Conservation (phyloP, 768 basidiomycete species). For the Russula foetens region DNA sequence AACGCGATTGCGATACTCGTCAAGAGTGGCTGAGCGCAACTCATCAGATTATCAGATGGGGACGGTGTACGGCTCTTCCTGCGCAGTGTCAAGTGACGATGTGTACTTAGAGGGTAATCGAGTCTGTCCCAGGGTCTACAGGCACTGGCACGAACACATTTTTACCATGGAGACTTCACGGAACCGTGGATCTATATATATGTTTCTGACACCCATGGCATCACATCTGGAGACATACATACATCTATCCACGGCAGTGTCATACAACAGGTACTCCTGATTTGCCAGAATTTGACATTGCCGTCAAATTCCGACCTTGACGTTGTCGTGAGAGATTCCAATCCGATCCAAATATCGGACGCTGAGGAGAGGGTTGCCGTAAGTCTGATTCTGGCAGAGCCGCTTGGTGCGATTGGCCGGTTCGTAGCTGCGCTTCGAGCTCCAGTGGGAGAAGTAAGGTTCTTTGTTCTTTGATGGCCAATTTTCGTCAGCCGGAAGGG, state of each 20-base stretch:
- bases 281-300: background rate
- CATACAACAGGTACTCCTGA: background rate
- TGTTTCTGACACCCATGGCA: background rate
- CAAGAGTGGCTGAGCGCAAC: slow-evolving; percentile 65
- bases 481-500: background rate
- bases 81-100: slow-evolving; percentile 26
- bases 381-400: background rate
- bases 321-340: slow-evolving; percentile 1
- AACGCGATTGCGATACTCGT: slow-evolving; percentile 55
- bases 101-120: background rate
- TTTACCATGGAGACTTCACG: background rate
- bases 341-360: slow-evolving; percentile 11
- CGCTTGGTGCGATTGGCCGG: background rate
- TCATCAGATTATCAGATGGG: slow-evolving; percentile 69
- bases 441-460: background rate
- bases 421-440: background rate
- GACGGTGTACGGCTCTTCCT: slow-evolving; percentile 75
- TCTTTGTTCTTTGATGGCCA: background rate
- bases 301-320: background rate
- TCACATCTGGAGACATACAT: background rate
- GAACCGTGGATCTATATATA: background rate
- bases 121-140: background rate
- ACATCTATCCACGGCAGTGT: background rate
- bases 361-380: background rate
- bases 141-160: background rate